Conservation (phyloP, 176 grass and related monocot species). For the Pontederia crassipes region DNA sequence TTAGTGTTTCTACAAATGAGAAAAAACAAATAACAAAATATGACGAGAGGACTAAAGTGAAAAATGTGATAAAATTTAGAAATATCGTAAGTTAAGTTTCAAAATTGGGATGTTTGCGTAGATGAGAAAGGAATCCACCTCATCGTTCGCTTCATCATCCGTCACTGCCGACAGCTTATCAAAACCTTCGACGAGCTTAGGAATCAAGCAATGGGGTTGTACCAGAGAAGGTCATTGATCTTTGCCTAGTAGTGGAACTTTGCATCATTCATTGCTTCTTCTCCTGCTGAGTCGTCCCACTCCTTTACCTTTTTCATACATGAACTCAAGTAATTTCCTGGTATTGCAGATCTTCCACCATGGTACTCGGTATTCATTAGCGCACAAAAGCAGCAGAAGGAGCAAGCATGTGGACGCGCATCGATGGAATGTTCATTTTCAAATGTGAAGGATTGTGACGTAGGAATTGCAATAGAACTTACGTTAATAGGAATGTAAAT, state of each 20-base stretch:
- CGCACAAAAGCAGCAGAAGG: conserved; percentile 8
- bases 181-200: conserved; percentile 49
- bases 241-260: conserved; percentile 47
- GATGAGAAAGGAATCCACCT: conserved; percentile 37
- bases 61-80: too few relatives aligned
- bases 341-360: conserved; percentile 49
- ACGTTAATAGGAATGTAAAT: too few relatives aligned
- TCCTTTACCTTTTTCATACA: conserved; percentile 44
- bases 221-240: conserved; percentile 37
- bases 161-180: conserved; percentile 23
- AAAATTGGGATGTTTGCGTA: conserved; percentile 52
- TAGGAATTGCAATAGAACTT: too few relatives aligned
- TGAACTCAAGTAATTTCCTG: conserved; percentile 34
- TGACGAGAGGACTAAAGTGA: too few relatives aligned
- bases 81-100: not conserved
- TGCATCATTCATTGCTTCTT: conserved; percentile 47
- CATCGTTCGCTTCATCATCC: conserved; percentile 16
- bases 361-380: conserved; percentile 39
- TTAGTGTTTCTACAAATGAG: too few relatives aligned
- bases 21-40: too few relatives aligned
- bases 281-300: conserved; percentile 59
- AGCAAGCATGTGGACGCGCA: too few relatives aligned
- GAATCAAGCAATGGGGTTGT: too few relatives aligned
- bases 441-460: too few relatives aligned
- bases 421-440: too few relatives aligned